Percentiles rank a stretch among this genome's conserved stretches.
Conservation (phyloP, 2,329 filamentous ascomycete species). For the Sclerotinia sclerotiorum region DNA sequence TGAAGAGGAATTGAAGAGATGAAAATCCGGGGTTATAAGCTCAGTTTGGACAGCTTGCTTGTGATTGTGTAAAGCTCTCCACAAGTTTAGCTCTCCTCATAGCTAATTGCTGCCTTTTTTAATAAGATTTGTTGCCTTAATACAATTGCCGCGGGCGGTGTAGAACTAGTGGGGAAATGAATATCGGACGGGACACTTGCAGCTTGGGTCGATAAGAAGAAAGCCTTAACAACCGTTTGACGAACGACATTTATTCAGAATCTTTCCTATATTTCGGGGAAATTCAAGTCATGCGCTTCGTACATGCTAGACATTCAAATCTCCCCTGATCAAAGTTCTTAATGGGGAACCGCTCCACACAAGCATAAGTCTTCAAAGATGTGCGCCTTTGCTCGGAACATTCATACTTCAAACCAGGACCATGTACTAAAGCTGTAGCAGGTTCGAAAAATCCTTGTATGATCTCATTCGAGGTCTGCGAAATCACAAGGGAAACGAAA, state of each 20-base stretch:
- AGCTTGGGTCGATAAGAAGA: slow-evolving; percentile 2
- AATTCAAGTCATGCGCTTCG: slow-evolving; percentile 10
- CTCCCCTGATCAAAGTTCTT: slow-evolving; percentile 17
- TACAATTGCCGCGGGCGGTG: slow-evolving; percentile 5
- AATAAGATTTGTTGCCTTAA: not conserved
- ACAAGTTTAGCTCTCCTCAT: slow-evolving; percentile 6
- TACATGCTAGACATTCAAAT: not conserved
- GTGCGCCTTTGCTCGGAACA: slow-evolving; percentile 21
- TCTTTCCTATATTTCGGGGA: not conserved
- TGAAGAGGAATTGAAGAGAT: slow-evolving; percentile 1
- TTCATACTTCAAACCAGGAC: not conserved
- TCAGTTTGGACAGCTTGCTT: slow-evolving; percentile 15
- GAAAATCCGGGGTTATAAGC: slow-evolving; percentile 9
- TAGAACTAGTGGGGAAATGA: slow-evolving; percentile 6
- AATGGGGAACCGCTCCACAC: slow-evolving; percentile 19
- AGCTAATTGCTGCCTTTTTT: slow-evolving; percentile 2
- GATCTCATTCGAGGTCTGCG: slow-evolving; percentile 96
- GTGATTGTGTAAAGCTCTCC: slow-evolving; percentile 13
- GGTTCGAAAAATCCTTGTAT: slow-evolving; percentile 99
- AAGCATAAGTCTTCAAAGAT: slow-evolving; percentile 22
- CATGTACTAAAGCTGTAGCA: slow-evolving; percentile 43
- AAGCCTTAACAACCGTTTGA: not conserved
- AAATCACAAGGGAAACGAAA: slow-evolving; percentile 92
- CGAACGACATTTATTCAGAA: not conserved
- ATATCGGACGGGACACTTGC: slow-evolving; percentile 10